Conservation (phyloP, 129 eudicot species). For the Erigeron canadensis region DNA sequence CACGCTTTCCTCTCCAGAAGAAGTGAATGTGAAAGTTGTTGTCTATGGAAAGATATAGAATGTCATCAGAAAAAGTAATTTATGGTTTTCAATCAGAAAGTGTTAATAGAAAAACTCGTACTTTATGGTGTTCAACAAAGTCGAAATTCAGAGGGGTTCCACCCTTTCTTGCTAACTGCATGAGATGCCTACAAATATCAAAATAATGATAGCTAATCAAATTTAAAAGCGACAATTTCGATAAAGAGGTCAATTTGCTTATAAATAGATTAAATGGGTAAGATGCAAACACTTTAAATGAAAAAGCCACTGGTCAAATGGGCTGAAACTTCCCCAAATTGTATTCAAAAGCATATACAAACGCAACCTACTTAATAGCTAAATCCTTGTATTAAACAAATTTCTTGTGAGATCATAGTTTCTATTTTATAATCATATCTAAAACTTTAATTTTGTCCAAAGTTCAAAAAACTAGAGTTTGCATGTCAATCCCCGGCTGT, state of each 20-base stretch:
- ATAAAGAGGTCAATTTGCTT: background rate
- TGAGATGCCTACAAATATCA: conserved; percentile 73
- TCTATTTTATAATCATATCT: too few species aligned
- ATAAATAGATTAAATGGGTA: background rate
- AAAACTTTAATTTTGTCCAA: too few species aligned
- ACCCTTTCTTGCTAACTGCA: conserved; percentile 74
- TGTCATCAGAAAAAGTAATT: background rate
- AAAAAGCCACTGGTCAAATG: background rate
- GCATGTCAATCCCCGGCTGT: too few species aligned
- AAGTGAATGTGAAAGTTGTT: conserved; percentile 82
- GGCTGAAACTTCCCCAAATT: background rate
- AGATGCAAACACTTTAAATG: too few species aligned
- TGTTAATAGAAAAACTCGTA: conserved; percentile 19
- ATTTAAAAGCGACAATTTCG: background rate
- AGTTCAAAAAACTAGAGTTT: too few species aligned
- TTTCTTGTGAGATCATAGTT: too few species aligned
- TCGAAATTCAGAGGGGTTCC: conserved; percentile 82
- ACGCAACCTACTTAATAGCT: background rate
- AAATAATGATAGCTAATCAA: conserved; percentile 12
- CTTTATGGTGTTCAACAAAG: conserved; percentile 95
- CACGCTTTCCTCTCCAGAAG: conserved; percentile 74
- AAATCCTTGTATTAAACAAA: background rate
- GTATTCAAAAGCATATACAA: conserved; percentile 3
- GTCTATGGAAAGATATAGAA: conserved; percentile 47
- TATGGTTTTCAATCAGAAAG: background rate